A percentile compares a stretch with the other conserved stretches of the same genome.
These are phyloP conservation scores for Glarea lozoyensis DNA, from an alignment of 495 filamentous ascomycete genomes.

Conservation along the genomic window DNA sequence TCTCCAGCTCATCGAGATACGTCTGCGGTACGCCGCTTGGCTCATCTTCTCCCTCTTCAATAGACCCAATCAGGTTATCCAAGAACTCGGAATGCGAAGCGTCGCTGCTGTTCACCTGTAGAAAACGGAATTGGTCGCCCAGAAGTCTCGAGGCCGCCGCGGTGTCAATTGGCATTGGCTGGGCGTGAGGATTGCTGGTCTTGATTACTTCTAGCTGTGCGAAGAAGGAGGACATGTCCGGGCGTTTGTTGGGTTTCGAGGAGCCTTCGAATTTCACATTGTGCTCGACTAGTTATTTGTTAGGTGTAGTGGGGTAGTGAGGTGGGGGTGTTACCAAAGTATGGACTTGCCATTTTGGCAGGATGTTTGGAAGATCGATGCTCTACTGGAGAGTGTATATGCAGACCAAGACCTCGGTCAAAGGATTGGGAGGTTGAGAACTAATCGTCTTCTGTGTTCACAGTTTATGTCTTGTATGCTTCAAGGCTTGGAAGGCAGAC, in stretches of 20 bases:
- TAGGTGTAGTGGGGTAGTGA: not conserved
- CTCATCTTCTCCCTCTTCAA: constrained; percentile 54
- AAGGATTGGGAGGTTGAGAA: too few species aligned
- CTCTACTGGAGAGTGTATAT: not conserved
- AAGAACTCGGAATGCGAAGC: constrained; percentile 36
- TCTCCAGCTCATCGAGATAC: constrained; percentile 73
- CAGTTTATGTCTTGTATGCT: too few species aligned
- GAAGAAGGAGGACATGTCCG: constrained; percentile 87
- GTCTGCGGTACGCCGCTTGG: constrained; percentile 74
- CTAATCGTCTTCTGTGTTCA: too few species aligned
- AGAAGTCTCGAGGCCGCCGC: constrained; percentile 49
- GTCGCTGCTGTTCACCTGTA: constrained; percentile 8
- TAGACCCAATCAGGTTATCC: constrained; percentile 46
- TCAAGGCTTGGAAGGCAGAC: too few species aligned
- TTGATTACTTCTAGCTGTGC: constrained; percentile 59
- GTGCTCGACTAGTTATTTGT: constrained; percentile 63
- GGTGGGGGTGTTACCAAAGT: constrained; percentile 29
- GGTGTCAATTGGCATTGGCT: constrained; percentile 65
- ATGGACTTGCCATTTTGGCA: constrained; percentile 34
- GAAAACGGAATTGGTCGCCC: constrained; percentile 33
- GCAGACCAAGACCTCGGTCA: not conserved
- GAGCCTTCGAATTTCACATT: constrained; percentile 46
- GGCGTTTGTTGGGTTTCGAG: constrained; percentile 45
- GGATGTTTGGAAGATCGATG: not conserved
- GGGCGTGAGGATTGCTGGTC: constrained; percentile 51